A percentile compares a stretch with the other conserved stretches of the same genome.
Conservation (phyloP, 441 rosid species). For the Adansonia gregorii region DNA sequence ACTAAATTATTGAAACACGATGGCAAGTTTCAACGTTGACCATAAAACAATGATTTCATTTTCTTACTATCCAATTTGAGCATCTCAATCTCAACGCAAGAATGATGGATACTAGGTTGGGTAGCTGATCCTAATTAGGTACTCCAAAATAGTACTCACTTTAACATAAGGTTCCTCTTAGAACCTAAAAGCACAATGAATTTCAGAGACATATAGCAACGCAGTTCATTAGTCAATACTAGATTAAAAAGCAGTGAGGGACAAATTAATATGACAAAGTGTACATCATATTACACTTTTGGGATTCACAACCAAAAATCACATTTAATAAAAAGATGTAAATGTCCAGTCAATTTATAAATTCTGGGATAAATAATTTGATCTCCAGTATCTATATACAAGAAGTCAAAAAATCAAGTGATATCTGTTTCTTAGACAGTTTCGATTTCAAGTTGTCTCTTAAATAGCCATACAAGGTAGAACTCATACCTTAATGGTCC, state of each 20-base stretch:
- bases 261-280: not conserved
- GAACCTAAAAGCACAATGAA: not conserved
- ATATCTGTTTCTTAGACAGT: conserved; percentile 7
- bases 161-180: not conserved
- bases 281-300: not conserved
- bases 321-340: not conserved
- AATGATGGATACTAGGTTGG: not conserved
- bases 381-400: not conserved
- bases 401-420: not conserved
- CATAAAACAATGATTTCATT: not conserved
- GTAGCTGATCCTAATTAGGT: conserved; percentile 7
- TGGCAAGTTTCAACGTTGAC: not conserved
- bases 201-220: not conserved
- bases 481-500: conserved; percentile 21
- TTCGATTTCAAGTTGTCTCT: not conserved
- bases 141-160: not conserved
- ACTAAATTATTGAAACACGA: not conserved
- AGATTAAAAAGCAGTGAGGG: not conserved
- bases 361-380: not conserved
- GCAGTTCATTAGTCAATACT: not conserved
- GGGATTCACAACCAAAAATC: not conserved
- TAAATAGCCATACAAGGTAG: conserved; percentile 15
- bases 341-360: conserved; percentile 5
- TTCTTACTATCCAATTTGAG: not conserved
- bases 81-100: not conserved